Conservation (phyloP, 495 filamentous ascomycete genomes). For the Pyrenula massariospora region DNA sequence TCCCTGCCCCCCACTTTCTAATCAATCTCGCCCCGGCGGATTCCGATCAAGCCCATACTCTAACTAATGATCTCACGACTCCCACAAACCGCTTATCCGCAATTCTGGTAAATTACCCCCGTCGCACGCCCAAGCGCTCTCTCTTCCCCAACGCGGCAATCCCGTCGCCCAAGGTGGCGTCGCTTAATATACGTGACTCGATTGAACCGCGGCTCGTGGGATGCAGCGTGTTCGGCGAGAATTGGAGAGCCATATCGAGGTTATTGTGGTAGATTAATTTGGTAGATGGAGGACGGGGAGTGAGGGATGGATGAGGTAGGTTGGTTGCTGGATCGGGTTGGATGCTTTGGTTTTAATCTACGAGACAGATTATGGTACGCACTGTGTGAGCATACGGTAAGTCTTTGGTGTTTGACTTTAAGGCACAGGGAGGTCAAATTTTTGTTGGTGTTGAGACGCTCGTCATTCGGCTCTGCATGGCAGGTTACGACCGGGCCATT, state of each 20-base stretch:
- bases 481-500: neutral
- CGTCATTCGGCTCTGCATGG: neutral
- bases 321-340: neutral
- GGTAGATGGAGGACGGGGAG: neutral
- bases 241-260: no score
- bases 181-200: no score
- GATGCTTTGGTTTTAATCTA: neutral
- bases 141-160: neutral
- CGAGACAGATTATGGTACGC: neutral
- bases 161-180: neutral
- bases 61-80: no score
- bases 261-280: neutral
- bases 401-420: neutral
- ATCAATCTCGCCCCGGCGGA: no score
- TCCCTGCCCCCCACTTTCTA: no score
- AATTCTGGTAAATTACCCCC: neutral
- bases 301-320: neutral
- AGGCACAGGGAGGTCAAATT: neutral
- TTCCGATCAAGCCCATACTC: no score
- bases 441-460: neutral
- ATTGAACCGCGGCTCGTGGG: neutral
- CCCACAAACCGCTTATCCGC: neutral
- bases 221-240: no score
- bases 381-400: no score
- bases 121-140: neutral